phyloP scores from a whole-genome alignment of 148 eudicot species.

The Chenopodium formosanum region DNA sequence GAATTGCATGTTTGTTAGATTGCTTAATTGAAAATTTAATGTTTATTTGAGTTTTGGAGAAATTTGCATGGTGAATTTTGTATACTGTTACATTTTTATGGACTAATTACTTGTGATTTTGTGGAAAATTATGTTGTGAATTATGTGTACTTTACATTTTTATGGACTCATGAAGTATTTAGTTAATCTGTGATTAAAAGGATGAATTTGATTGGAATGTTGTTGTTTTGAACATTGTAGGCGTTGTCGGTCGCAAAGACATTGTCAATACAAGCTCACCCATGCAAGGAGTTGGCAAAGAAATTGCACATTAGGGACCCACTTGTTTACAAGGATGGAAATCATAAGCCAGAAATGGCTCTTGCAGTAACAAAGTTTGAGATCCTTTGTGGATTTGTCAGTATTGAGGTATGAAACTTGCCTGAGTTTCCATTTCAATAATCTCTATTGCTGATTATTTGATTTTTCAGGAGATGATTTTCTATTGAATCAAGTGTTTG shows the following conservation, averaged over 20 bases:
- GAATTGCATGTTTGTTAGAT: slow-evolving; percentile 3
- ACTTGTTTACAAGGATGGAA: slow-evolving; percentile 60
- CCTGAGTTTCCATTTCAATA: background rate
- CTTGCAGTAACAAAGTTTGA: slow-evolving; percentile 81
- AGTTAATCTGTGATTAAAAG: background rate
- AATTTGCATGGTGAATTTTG: background rate
- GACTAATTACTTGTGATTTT: background rate
- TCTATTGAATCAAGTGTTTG: too few species aligned
- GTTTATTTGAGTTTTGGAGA: background rate
- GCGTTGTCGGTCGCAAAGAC: slow-evolving; percentile 81
- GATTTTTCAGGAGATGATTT: background rate
- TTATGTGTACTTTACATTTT: background rate
- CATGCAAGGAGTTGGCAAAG: slow-evolving; percentile 67
- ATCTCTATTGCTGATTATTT: background rate
- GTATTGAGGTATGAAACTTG: slow-evolving; percentile 50
- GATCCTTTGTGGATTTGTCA: slow-evolving; percentile 82
- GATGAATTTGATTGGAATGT: background rate
- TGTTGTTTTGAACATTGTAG: slow-evolving; percentile 36
- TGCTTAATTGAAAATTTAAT: too few species aligned
- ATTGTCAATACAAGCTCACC: slow-evolving; percentile 91
- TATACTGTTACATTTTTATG: background rate
- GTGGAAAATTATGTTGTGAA: background rate
- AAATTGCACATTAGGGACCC: slow-evolving; percentile 60
- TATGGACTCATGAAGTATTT: background rate
- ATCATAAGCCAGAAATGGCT: slow-evolving; percentile 97